Conservation (phyloP, 805 yeast species). For the Sugiyamaella mastotermitis region DNA sequence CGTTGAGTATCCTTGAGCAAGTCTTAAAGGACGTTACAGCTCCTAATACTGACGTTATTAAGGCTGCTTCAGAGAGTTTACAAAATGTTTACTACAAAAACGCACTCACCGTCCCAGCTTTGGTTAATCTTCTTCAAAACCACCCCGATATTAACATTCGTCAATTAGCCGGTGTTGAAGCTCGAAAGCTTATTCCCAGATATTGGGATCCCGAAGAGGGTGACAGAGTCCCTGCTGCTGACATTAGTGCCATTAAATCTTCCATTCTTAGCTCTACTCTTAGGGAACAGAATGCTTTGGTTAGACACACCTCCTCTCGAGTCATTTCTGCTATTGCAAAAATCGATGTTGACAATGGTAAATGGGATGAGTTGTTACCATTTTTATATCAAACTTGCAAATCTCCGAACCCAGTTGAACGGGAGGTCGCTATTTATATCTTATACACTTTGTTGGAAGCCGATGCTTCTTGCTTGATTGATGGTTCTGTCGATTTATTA, state of each 20-base stretch:
- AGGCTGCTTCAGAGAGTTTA: conserved; percentile 72
- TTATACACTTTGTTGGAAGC: conserved; percentile 72
- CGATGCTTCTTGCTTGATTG: conserved; percentile 52
- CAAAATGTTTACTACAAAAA: conserved; percentile 68
- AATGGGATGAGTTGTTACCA: conserved; percentile 77
- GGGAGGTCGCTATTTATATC: conserved; percentile 81
- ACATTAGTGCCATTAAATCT: conserved; percentile 57
- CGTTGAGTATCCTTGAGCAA: conserved; percentile 63
- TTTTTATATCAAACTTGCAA: conserved; percentile 63
- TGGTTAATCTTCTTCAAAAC: conserved; percentile 72
- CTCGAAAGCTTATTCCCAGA: conserved; percentile 69
- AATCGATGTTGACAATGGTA: conserved; percentile 56
- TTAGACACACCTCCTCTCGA: conserved; percentile 86
- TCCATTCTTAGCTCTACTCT: conserved; percentile 67
- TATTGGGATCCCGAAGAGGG: conserved; percentile 54
- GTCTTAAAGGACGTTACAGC: conserved; percentile 71
- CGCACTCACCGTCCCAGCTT: conserved; percentile 69
- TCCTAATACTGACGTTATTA: conserved; percentile 71
- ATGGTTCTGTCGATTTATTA: conserved; percentile 65
- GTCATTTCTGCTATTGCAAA: conserved; percentile 82
- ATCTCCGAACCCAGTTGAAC: conserved; percentile 47
- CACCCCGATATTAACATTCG: conserved; percentile 66
- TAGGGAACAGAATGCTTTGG: conserved; percentile 52
- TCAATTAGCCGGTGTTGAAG: conserved; percentile 95
- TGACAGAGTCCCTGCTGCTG: conserved; percentile 39